phyloP scores from a whole-genome alignment of 179 eudicot genomes.

The Corrigiola litoralis region DNA sequence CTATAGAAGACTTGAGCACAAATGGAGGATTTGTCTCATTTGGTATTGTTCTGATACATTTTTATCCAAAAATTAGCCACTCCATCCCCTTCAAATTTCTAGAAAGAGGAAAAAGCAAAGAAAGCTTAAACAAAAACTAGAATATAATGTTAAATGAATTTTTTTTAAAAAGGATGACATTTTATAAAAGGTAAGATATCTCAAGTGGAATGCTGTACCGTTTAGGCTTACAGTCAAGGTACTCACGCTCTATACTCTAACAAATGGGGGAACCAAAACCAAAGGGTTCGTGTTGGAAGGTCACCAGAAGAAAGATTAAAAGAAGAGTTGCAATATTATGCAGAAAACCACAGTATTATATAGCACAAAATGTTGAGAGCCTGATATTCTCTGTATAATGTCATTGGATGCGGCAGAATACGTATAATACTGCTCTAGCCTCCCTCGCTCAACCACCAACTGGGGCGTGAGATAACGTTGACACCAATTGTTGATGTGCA shows the following conservation, averaged over 20 bases:
- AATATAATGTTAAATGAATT: background rate
- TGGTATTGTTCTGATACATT: conserved; percentile 35
- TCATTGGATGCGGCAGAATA: background rate
- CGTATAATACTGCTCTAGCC: background rate
- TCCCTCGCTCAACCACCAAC: background rate
- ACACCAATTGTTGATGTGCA: conserved; percentile 22
- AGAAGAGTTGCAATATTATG: too few relatives aligned
- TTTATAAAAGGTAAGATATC: too few relatives aligned
- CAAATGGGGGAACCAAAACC: too few relatives aligned
- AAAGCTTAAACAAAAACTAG: background rate
- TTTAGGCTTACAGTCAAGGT: too few relatives aligned
- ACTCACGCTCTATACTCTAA: too few relatives aligned
- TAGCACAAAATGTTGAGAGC: too few relatives aligned
- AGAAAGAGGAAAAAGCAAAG: background rate
- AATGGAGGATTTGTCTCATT: conserved; percentile 89
- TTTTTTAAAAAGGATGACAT: too few relatives aligned
- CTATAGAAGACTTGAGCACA: conserved; percentile 76
- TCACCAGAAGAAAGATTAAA: too few relatives aligned
- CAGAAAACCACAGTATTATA: too few relatives aligned
- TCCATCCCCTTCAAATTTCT: background rate
- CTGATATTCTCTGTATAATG: background rate
- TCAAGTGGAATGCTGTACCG: too few relatives aligned
- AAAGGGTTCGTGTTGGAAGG: too few relatives aligned
- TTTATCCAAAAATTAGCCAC: background rate
- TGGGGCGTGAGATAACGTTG: background rate